Evolutionary conservation across 2,329 filamentous ascomycete genomes (phyloP).

Genomic region (Cladosporium colombiae): DNA sequence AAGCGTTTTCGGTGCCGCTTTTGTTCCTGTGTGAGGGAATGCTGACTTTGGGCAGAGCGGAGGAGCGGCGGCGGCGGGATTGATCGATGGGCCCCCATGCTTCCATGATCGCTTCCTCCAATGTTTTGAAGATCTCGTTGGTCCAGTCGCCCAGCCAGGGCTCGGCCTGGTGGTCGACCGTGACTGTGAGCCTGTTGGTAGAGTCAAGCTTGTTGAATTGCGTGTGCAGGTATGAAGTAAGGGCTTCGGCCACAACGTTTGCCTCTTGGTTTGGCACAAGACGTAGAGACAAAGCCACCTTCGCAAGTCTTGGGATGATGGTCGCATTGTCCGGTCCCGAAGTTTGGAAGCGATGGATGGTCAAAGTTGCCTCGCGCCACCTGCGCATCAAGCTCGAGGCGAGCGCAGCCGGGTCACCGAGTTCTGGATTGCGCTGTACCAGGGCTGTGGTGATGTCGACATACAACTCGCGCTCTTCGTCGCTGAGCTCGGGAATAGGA

Average conservation of each 20-base stretch:
- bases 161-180: slow-evolving; percentile 90
- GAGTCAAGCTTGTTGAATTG: slow-evolving; percentile 76
- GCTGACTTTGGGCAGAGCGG: slow-evolving; percentile 18
- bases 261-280: slow-evolving; percentile 93
- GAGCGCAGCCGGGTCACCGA: slow-evolving; percentile 66
- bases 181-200: slow-evolving; percentile 76
- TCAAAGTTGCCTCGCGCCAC: slow-evolving; percentile 93
- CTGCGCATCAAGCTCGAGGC: slow-evolving; percentile 85
- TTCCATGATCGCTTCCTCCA: slow-evolving; percentile 80
- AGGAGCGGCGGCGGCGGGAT: slow-evolving; percentile 26
- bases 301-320: slow-evolving; percentile 86
- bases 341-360: slow-evolving; percentile 88
- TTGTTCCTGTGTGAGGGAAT: slow-evolving; percentile 17
- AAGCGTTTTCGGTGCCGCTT: not conserved
- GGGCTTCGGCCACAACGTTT: slow-evolving; percentile 67
- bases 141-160: slow-evolving; percentile 92
- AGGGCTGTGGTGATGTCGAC: slow-evolving; percentile 79
- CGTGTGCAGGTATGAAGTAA: slow-evolving; percentile 67
- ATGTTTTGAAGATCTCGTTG: slow-evolving; percentile 85
- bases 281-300: slow-evolving; percentile 83
- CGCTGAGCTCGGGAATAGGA: slow-evolving; percentile 71
- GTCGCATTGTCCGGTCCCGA: slow-evolving; percentile 86
- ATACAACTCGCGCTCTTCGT: slow-evolving; percentile 77
- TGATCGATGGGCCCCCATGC: slow-evolving; percentile 70
- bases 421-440: slow-evolving; percentile 68